Conservation (phyloP, 2,329 filamentous ascomycete genomes). For the Ceratocystis smalleyi region DNA sequence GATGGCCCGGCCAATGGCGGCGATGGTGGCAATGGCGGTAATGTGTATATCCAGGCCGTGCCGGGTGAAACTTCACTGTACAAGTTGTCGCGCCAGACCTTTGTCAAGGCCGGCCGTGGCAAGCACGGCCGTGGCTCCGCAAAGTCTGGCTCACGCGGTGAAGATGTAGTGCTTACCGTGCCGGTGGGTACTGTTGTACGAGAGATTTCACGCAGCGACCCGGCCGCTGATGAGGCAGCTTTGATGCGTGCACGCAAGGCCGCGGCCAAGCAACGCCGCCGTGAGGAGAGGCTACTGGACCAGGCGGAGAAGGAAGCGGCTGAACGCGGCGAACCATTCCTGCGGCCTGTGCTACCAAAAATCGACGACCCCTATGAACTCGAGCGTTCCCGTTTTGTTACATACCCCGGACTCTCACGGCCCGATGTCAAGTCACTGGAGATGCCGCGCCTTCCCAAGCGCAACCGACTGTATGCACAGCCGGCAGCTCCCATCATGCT, state of each 20-base stretch:
- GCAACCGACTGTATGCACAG: slow-evolving; percentile 45
- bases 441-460: slow-evolving; percentile 36
- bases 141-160: slow-evolving; percentile 61
- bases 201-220: slow-evolving; percentile 66
- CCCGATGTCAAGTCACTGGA: slow-evolving; percentile 45
- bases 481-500: slow-evolving; percentile 57
- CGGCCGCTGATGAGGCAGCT: slow-evolving; percentile 48
- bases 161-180: slow-evolving; percentile 77
- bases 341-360: slow-evolving; percentile 11
- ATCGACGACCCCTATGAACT: slow-evolving; percentile 27
- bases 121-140: slow-evolving; percentile 62
- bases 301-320: slow-evolving; percentile 19
- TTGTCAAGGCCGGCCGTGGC: slow-evolving; percentile 60
- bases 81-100: slow-evolving; percentile 65
- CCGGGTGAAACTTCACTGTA: slow-evolving; percentile 84
- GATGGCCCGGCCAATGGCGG: slow-evolving; percentile 89
- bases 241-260: slow-evolving; percentile 24
- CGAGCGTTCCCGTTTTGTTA: slow-evolving; percentile 59
- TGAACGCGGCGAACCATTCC: slow-evolving; percentile 17
- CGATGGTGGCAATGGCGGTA: slow-evolving; percentile 82
- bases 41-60: slow-evolving; percentile 85
- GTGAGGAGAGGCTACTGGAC: slow-evolving; percentile 25
- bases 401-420: slow-evolving; percentile 64
- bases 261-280: slow-evolving; percentile 24
- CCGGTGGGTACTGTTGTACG: slow-evolving; percentile 83